Evolutionary conservation across 495 filamentous ascomycete species (phyloP), one percentile per base, ranked within the genome.

Genomic region (Penicillium canariense): DNA sequence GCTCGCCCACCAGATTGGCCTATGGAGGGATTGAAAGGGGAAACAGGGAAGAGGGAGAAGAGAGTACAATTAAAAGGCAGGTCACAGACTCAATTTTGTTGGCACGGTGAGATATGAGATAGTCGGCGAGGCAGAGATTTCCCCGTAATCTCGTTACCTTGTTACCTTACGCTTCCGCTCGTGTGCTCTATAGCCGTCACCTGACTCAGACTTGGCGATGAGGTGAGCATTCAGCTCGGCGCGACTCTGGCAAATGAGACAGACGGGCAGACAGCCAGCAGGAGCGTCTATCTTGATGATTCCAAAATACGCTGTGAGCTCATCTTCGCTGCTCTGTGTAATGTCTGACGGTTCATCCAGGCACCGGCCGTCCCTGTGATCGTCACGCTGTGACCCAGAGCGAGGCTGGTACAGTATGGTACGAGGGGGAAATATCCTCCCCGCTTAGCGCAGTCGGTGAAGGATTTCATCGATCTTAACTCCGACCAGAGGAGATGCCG

Each of bases 61-160:
- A 15, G 39, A 28, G 36, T 17, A 48, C 35, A 26, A 39, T 17
- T n/a, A 32, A 56, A 31, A 46, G 15, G 22, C 15, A 53, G 39
- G 26, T 17, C 25, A 52, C 31, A 47, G 20, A 53, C 46, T 34
- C 17, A 38, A 46, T 54, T 26, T 23, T 5, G 22, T 28, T 35
- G 28, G 27, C 17, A 9, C 6, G 5, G 43, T 42, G 28, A 36
- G 15, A 43, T 39, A 34, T 28, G 18, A 35, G 3, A 2, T 14
- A 39, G 14, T 34, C 22, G 28, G 45, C 35, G 6, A 55, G 27
- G 53, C 51, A 61, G 60, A 62, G 60, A 59, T 62, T 62, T 62
- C 56, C 39, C 26, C 5, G 56, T 59, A 59, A 45, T 58, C 45
- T 14, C 42, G 43, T 59, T 52, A 59, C 52, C 11, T 42, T 14